Evolutionary conservation across 371 early-diverging fungal genomes (phyloP), one percentile per base, ranked within the genome.

Genomic region (Mortierella sp.): DNA sequence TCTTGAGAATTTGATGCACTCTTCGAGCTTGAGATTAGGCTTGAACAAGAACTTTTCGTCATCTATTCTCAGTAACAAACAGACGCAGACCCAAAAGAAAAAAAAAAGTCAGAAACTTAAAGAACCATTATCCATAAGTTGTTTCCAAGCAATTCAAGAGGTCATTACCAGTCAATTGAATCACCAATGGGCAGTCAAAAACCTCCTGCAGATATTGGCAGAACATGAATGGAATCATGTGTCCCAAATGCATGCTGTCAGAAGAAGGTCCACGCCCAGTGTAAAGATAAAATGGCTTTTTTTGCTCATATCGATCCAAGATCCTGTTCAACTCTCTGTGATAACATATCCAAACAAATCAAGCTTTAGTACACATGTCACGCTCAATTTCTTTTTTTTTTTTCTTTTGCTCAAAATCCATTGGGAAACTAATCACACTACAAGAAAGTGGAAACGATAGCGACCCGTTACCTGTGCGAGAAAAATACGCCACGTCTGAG

Each of bases 191-290:
- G 11, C 95, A 96, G 80, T 97, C 93, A 88, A 99, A 99, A 19
- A 96, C 94, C 22, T 99, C 98, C 86, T 99, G 99, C 47, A 99
- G 86, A 92, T 96, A 98, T 95, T 99, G 96, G 92, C 99, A 99
- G 74, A 99, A 97, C 45, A 98, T 76, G 86, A 99, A 99, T 36
- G 99, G 99, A 63, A 99, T 88, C 93, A 98, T 95, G 84, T 99
- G 99, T 15, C 99, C 99, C 52, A 99, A 85, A 83, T 99, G 99
- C 99, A 99, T 99, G 84, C 94, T 93, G 48, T 92, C 94, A 70
- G 95, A 92, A 63, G 96, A 95, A 32, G 99, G 99, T 16, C 99
- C 99, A 77, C 99, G 96, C n/a, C 99, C 99, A 22, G 99, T 99
- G 88, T 99, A 99, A 63, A 99, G 87, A 85, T 93, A 99, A 87